Evolutionary conservation across 805 yeast species (phyloP).

Genomic region (Candida montana): DNA sequence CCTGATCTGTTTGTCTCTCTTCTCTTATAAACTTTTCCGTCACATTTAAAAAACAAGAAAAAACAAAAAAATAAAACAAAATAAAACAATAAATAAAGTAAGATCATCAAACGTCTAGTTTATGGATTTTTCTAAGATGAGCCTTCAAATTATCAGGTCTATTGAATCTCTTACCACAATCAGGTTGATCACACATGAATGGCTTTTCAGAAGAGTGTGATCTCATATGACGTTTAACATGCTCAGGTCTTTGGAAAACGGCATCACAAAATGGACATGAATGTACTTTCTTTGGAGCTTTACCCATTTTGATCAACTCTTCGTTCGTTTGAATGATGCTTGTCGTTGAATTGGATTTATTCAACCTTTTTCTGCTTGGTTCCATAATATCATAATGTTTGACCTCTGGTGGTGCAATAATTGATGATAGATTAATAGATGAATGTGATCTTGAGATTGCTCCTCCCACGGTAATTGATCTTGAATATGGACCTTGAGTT

Average conservation of each 20-base stretch:
- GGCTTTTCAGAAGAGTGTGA: slow-evolving; percentile 81
- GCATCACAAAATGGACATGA: slow-evolving; percentile 60
- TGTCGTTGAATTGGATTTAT: slow-evolving; percentile 18
- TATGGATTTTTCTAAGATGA: slow-evolving; percentile 64
- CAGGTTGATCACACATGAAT: slow-evolving; percentile 53
- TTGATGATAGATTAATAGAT: slow-evolving; percentile 49
- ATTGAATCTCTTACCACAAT: slow-evolving; percentile 62
- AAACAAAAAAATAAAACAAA: neutral
- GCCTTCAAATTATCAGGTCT: slow-evolving; percentile 78
- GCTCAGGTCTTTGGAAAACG: slow-evolving; percentile 64
- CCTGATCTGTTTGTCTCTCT: no score
- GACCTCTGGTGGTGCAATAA: slow-evolving; percentile 33
- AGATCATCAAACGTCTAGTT: slow-evolving; percentile 50
- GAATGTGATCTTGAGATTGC: slow-evolving; percentile 40
- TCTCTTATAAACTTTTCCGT: no score
- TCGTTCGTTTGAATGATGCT: slow-evolving; percentile 13
- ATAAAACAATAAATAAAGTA: neutral
- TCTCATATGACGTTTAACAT: slow-evolving; percentile 68
- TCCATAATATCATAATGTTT: slow-evolving; percentile 22
- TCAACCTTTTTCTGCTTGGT: slow-evolving; percentile 18
- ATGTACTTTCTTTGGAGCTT: slow-evolving; percentile 48
- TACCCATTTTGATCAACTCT: slow-evolving; percentile 19
- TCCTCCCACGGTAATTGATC: slow-evolving; percentile 2
- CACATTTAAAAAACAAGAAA: no score
- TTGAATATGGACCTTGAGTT: neutral